phyloP scores from a whole-genome alignment of 495 filamentous ascomycete species.

The Lophiotrema nucula region DNA sequence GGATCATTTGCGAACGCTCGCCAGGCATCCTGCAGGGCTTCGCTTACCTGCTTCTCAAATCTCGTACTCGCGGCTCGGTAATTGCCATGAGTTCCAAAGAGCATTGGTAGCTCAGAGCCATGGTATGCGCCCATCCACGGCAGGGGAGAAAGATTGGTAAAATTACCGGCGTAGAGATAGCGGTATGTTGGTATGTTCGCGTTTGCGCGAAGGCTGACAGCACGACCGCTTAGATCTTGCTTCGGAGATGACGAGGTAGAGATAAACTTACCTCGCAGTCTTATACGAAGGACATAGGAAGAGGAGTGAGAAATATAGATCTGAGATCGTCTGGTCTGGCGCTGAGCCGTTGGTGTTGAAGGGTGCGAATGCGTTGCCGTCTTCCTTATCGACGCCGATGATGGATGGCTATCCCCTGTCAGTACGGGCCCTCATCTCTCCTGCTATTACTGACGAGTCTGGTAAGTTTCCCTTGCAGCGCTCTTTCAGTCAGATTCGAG shows the following conservation, averaged over 20 bases:
- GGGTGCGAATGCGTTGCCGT: no score
- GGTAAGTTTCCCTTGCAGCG: conserved; percentile 15
- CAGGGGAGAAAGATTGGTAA: conserved; percentile 40
- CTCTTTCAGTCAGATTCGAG: conserved; percentile 36
- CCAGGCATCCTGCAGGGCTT: conserved; percentile 46
- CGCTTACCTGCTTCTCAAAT: conserved; percentile 42
- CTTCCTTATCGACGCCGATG: no score
- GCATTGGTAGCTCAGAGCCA: conserved; percentile 45
- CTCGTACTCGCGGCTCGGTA: conserved; percentile 36
- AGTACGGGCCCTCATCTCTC: background rate
- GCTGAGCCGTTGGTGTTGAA: no score
- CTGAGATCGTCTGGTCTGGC: background rate
- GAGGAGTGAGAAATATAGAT: background rate
- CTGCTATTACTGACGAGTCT: conserved; percentile 1
- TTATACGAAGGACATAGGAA: conserved; percentile 11
- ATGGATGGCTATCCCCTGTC: conserved; percentile 29
- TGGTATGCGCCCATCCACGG: conserved; percentile 48
- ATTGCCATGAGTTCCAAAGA: conserved; percentile 46
- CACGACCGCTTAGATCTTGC: background rate
- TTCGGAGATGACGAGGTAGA: background rate
- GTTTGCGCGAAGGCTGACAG: conserved; percentile 6
- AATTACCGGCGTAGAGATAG: conserved; percentile 45
- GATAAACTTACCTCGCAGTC: conserved; percentile 7
- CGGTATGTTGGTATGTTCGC: conserved; percentile 42
- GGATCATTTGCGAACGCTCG: conserved; percentile 35